phyloP scores from a whole-genome alignment of 768 basidiomycete genomes.

The Agaricus blazei region DNA sequence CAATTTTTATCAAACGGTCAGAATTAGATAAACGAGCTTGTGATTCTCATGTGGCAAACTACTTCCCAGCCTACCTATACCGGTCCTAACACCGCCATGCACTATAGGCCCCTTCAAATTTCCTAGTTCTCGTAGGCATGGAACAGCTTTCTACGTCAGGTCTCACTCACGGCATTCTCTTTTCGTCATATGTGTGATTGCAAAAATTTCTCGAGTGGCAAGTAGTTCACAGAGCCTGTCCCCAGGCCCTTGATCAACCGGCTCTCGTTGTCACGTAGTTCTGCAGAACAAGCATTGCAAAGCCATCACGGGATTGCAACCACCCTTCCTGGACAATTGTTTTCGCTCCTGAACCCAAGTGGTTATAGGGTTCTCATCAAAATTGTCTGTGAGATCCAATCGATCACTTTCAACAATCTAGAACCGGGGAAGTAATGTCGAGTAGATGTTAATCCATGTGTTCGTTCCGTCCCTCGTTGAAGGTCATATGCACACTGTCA shows the following conservation, averaged over 20 bases:
- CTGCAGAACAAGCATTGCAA: too few relatives aligned
- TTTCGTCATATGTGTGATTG: conserved; percentile 37
- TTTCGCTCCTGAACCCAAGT: not conserved
- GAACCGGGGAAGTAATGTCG: too few relatives aligned
- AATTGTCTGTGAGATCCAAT: too few relatives aligned
- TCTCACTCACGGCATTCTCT: conserved; percentile 22
- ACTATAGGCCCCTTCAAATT: conserved; percentile 34
- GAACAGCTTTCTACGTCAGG: conserved; percentile 30
- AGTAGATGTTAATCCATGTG: too few relatives aligned
- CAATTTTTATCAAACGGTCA: conserved; percentile 24
- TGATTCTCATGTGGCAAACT: conserved; percentile 39
- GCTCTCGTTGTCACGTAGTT: not conserved
- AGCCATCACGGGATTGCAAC: too few relatives aligned
- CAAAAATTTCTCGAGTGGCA: conserved; percentile 28
- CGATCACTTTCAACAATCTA: too few relatives aligned
- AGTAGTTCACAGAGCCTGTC: conserved; percentile 2
- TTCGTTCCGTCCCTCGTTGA: too few relatives aligned
- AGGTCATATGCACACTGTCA: too few relatives aligned
- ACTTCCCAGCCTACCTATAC: conserved; percentile 24
- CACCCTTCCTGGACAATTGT: not conserved
- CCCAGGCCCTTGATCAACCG: not conserved
- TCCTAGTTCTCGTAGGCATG: conserved; percentile 36
- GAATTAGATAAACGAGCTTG: conserved; percentile 29
- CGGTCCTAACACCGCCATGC: conserved; percentile 29
- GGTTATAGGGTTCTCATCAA: too few relatives aligned